A percentile compares a stretch with the other conserved stretches of the same genome.
These are phyloP conservation scores for Rhizopogon vinicolor DNA, from an alignment of 768 basidiomycete genomes.

Conservation along the genomic window DNA sequence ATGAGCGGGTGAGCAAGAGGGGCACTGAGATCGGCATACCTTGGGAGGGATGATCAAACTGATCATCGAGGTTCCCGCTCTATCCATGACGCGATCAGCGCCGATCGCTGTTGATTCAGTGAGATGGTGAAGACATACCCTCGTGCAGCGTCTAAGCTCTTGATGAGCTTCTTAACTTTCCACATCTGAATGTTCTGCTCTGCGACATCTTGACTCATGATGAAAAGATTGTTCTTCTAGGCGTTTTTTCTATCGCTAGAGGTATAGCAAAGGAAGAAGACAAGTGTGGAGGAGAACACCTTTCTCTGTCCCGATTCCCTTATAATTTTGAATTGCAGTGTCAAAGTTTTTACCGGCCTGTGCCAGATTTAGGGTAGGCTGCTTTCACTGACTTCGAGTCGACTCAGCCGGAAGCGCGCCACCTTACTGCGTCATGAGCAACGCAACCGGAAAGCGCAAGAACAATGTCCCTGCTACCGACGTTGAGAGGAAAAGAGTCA, in stretches of 20 bases:
- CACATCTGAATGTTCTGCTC: slow-evolving; percentile 97
- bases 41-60: slow-evolving; percentile 96
- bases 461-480: not conserved
- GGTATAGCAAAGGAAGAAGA: slow-evolving; percentile 21
- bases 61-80: slow-evolving; percentile 98
- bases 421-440: not conserved
- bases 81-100: slow-evolving; percentile 30
- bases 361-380: slow-evolving; percentile 4
- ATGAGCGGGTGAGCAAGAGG: not conserved
- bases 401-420: not conserved
- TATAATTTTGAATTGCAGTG: not conserved
- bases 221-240: slow-evolving; percentile 28
- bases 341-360: not conserved
- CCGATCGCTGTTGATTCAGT: slow-evolving; percentile 1
- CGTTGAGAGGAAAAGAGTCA: not conserved
- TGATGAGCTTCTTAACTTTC: slow-evolving; percentile 99
- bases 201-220: slow-evolving; percentile 79
- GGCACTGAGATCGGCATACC: slow-evolving; percentile 35
- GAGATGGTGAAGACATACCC: slow-evolving; percentile 20
- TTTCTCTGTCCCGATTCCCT: not conserved
- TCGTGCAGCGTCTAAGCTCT: slow-evolving; percentile 87
- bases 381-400: not conserved
- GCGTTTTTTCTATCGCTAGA: slow-evolving; percentile 1
- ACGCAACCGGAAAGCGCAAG: not conserved
- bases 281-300: slow-evolving; percentile 8